Evolutionary conservation across 2,329 filamentous ascomycete species (phyloP).

Genomic region (Epichloe scottii): DNA sequence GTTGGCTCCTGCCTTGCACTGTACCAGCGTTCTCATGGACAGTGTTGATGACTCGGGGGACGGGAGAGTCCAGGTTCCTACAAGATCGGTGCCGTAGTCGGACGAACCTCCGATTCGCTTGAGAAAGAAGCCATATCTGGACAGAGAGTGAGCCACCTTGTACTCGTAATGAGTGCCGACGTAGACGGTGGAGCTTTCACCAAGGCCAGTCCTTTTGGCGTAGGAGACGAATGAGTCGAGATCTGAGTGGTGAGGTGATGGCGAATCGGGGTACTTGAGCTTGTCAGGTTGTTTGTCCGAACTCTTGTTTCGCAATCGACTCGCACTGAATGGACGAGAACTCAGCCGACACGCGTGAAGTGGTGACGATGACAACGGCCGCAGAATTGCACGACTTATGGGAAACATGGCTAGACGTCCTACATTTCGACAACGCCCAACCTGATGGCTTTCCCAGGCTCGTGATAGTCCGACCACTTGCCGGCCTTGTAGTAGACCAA

Average conservation of each 20-base stretch:
- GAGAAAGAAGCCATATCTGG: slow-evolving; percentile 50
- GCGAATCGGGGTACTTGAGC: slow-evolving; percentile 30
- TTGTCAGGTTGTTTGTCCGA: not conserved
- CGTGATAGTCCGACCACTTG: no score
- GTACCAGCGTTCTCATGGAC: slow-evolving; percentile 36
- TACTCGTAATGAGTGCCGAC: slow-evolving; percentile 72
- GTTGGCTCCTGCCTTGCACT: slow-evolving; percentile 54
- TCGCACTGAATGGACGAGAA: not conserved
- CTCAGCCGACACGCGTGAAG: not conserved
- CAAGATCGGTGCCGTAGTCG: slow-evolving; percentile 62
- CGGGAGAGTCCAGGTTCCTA: slow-evolving; percentile 55
- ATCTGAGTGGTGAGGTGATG: slow-evolving; percentile 44
- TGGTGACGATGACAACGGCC: not conserved
- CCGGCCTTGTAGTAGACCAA: no score
- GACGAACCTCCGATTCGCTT: slow-evolving; percentile 51
- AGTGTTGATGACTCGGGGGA: slow-evolving; percentile 14
- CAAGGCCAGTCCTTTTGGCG: slow-evolving; percentile 42
- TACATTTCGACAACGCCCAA: not conserved
- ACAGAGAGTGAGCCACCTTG: slow-evolving; percentile 42
- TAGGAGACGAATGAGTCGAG: slow-evolving; percentile 54
- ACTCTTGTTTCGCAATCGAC: not conserved
- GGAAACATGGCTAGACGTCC: not conserved
- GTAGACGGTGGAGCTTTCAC: slow-evolving; percentile 45
- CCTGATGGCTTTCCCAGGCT: not conserved
- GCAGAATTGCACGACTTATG: not conserved